A percentile compares a stretch with the other conserved stretches of the same genome.
phyloP scores from a whole-genome alignment of 768 basidiomycete genomes.

The Cytidiella melzeri region DNA sequence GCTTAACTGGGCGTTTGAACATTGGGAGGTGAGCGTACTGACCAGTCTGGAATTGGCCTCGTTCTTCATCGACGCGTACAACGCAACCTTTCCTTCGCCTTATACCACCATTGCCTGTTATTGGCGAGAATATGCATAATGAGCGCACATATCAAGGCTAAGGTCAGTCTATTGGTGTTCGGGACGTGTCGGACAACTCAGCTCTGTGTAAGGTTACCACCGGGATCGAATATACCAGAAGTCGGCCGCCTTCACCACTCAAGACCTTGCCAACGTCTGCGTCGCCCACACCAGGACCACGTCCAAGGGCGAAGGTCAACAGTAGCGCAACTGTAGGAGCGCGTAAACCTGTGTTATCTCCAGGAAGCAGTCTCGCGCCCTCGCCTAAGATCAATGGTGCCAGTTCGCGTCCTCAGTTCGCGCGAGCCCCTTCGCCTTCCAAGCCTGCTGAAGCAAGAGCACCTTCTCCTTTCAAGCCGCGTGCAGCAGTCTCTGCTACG shows the following conservation, averaged over 20 bases:
- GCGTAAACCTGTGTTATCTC: constrained; percentile 20
- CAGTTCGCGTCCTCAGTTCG: constrained; percentile 7
- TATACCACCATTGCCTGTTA: neutral
- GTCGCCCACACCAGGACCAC: constrained; percentile 24
- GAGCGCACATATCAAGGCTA: constrained; percentile 40
- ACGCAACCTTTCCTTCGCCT: neutral
- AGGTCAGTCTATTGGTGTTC: constrained; percentile 28
- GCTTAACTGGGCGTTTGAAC: too few species aligned
- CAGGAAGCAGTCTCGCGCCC: neutral
- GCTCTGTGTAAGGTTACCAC: constrained; percentile 42
- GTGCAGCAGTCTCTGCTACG: constrained; percentile 27
- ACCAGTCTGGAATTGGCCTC: neutral
- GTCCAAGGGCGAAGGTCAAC: constrained; percentile 61
- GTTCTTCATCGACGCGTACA: neutral
- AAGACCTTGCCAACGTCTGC: constrained; percentile 28
- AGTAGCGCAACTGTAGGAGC: constrained; percentile 35
- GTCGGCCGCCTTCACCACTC: constrained; percentile 44
- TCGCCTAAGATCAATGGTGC: constrained; percentile 19
- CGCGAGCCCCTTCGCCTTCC: constrained; percentile 21
- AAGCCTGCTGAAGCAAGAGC: constrained; percentile 26
- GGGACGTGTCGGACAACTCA: constrained; percentile 7
- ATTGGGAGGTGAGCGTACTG: neutral
- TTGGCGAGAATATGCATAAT: constrained; percentile 19
- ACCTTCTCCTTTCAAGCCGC: constrained; percentile 35
- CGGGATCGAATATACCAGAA: constrained; percentile 39